Evolutionary conservation across 1,284 basidiomycete genomes (phyloP).

Genomic region (Leccinum subrobustum): DNA sequence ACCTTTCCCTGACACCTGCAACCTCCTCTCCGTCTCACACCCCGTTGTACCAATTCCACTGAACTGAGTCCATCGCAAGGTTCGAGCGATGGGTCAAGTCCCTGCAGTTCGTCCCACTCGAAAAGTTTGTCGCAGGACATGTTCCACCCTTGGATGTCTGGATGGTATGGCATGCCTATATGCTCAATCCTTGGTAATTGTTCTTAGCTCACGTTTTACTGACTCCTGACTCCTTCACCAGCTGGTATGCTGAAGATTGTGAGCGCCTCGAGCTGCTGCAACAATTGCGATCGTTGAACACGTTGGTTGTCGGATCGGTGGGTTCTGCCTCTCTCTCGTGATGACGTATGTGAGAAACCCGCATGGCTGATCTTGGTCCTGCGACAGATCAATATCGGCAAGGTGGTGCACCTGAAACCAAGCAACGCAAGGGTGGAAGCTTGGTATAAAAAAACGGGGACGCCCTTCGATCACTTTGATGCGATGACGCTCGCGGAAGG

Average conservation of each 20-base stretch:
- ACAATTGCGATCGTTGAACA: conserved; percentile 23
- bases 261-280: conserved; percentile 31
- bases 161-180: conserved; percentile 49
- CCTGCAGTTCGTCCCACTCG: conserved; percentile 23
- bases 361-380: background rate
- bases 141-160: conserved; percentile 45
- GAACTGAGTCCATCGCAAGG: conserved; percentile 16
- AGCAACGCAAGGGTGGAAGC: conserved; percentile 18
- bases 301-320: conserved; percentile 24
- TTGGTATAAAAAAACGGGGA: conserved; percentile 34
- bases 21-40: background rate
- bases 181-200: conserved; percentile 39
- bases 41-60: background rate
- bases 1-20: too few relatives aligned
- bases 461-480: conserved; percentile 37
- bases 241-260: conserved; percentile 42
- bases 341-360: background rate
- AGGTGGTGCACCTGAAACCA: conserved; percentile 20
- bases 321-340: background rate
- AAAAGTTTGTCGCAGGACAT: conserved; percentile 29
- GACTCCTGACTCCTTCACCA: conserved; percentile 12
- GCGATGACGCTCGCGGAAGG: conserved; percentile 24
- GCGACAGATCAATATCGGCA: conserved; percentile 27
- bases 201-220: background rate
- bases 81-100: conserved; percentile 37